Evolutionary conservation across 768 basidiomycete genomes (phyloP).

Genomic region (Boletus reticulatus): DNA sequence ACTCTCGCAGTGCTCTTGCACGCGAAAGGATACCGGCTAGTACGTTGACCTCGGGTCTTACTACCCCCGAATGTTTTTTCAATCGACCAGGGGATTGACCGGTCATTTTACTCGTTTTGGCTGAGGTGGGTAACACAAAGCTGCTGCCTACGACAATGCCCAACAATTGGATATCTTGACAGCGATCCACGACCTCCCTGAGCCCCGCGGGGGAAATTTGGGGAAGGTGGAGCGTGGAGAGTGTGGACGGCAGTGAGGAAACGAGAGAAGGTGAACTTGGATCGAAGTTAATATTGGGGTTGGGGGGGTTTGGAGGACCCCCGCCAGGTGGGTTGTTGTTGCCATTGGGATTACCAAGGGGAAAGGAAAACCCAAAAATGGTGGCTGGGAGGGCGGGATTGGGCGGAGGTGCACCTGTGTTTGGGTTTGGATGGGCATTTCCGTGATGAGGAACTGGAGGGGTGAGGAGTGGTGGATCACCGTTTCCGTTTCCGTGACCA

Average conservation of each 20-base stretch:
- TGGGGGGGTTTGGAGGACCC: constrained; percentile 2
- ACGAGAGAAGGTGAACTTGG: constrained; percentile 24
- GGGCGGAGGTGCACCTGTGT: background rate
- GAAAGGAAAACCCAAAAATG: constrained; percentile 8
- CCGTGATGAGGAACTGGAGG: background rate
- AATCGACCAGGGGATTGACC: background rate
- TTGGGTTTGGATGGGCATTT: background rate
- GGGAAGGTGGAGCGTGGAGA: constrained; percentile 29
- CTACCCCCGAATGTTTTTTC: background rate
- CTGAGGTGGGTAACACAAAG: constrained; percentile 3
- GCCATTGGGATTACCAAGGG: constrained; percentile 1
- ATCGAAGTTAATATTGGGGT: constrained; percentile 17
- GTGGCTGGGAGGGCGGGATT: constrained; percentile 1
- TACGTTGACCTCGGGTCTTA: constrained; percentile 12
- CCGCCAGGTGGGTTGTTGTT: background rate
- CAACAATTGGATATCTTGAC: constrained; percentile 13
- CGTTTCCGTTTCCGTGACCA: background rate
- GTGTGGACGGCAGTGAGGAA: constrained; percentile 33
- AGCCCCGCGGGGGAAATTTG: constrained; percentile 19
- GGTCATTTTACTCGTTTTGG: background rate
- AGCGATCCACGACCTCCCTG: constrained; percentile 20
- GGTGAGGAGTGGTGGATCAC: constrained; percentile 17
- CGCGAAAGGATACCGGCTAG: constrained; percentile 14
- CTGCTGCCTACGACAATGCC: constrained; percentile 16
- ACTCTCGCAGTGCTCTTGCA: constrained; percentile 11